phyloP scores from a whole-genome alignment of 2,329 filamentous ascomycete genomes.

The Incumbomyces delicatus region DNA sequence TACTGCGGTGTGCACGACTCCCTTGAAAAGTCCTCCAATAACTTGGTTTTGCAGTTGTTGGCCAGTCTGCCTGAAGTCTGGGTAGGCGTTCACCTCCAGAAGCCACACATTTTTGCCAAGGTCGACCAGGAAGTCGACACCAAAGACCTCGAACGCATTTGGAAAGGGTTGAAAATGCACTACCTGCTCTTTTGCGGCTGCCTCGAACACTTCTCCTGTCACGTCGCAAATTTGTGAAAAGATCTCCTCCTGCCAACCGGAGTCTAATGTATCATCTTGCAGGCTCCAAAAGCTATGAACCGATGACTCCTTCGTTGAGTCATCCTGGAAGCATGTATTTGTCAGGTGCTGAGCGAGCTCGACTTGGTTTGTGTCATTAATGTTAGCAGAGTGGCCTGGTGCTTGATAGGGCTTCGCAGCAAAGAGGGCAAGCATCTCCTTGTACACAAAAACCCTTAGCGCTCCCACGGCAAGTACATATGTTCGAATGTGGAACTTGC shows the following conservation, averaged over 20 bases:
- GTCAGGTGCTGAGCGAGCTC: conserved; percentile 74
- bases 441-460: conserved; percentile 76
- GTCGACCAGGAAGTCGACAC: conserved; percentile 82
- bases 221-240: conserved; percentile 64
- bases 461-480: conserved; percentile 78
- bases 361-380: conserved; percentile 30
- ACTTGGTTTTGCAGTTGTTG: conserved; percentile 56
- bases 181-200: conserved; percentile 71
- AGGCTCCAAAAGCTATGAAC: conserved; percentile 70
- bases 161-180: conserved; percentile 85
- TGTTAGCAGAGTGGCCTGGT: conserved; percentile 34
- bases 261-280: conserved; percentile 28
- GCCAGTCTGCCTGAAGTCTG: conserved; percentile 90
- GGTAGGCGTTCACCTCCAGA: conserved; percentile 90
- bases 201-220: conserved; percentile 74
- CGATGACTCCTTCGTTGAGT: conserved; percentile 33
- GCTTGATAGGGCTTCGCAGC: conserved; percentile 62
- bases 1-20: conserved; percentile 58
- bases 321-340: conserved; percentile 83
- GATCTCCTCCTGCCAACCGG: conserved; percentile 48
- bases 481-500: conserved; percentile 90
- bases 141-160: conserved; percentile 86
- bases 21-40: conserved; percentile 67
- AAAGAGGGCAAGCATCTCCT: conserved; percentile 86
- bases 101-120: conserved; percentile 56